These are phyloP conservation scores for Chrysoporthe puriensis DNA, from an alignment of 2,329 filamentous ascomycete genomes.

Conservation along the genomic window DNA sequence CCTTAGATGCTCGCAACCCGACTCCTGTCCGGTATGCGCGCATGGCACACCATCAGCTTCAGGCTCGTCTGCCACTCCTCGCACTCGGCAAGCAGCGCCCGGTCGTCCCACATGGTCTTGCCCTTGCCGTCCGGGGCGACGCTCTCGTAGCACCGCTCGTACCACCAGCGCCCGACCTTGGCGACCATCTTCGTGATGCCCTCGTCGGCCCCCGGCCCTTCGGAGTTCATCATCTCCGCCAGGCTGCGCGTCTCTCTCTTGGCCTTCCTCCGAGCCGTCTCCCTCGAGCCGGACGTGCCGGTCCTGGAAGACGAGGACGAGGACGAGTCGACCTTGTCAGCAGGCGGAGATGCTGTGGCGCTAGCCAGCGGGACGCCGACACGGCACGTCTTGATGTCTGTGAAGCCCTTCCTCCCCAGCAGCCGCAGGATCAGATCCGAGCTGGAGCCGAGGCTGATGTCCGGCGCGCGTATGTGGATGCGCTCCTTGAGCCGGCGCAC, in stretches of 20 bases:
- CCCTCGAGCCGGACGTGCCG: neutral
- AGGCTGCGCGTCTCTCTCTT: conserved; percentile 58
- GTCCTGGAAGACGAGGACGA: conserved; percentile 37
- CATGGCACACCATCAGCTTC: conserved; percentile 89
- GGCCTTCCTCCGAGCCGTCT: conserved; percentile 32
- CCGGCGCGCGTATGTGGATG: conserved; percentile 63
- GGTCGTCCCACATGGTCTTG: conserved; percentile 78
- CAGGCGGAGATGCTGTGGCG: conserved; percentile 42
- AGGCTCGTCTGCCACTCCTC: conserved; percentile 85
- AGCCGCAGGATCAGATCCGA: conserved; percentile 67
- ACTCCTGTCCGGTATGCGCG: conserved; percentile 70
- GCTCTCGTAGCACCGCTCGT: conserved; percentile 86
- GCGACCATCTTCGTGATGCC: conserved; percentile 92
- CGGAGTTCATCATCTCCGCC: conserved; percentile 74
- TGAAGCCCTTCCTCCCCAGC: conserved; percentile 71
- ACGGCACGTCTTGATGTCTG: conserved; percentile 73
- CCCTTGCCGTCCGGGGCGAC: conserved; percentile 54
- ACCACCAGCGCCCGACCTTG: conserved; percentile 95
- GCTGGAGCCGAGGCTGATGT: conserved; percentile 63
- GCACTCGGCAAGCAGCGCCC: conserved; percentile 77
- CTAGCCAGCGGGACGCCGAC: conserved; percentile 77
- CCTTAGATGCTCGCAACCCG: conserved; percentile 53
- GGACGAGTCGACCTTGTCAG: conserved; percentile 35
- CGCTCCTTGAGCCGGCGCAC: conserved; percentile 73
- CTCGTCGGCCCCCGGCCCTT: conserved; percentile 73